Conservation (phyloP, 495 filamentous ascomycete species). For the Hypomontagnella submonticulosa region DNA sequence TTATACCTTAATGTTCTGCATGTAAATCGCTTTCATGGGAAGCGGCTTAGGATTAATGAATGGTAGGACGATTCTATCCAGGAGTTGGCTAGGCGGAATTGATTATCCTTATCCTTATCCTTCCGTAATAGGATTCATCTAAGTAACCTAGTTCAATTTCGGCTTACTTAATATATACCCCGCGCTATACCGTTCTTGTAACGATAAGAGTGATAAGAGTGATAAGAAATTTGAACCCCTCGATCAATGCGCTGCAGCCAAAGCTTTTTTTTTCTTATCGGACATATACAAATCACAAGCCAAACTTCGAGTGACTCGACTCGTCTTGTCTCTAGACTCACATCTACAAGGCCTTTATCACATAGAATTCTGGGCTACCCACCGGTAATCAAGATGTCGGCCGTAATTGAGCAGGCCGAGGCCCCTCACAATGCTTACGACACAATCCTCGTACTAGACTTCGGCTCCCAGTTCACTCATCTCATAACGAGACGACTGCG, state of each 20-base stretch:
- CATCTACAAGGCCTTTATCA: neutral
- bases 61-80: neutral
- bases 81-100: neutral
- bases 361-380: neutral
- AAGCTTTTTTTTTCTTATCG: slow-evolving; percentile 17
- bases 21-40: neutral
- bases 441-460: slow-evolving; percentile 74
- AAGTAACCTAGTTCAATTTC: neutral
- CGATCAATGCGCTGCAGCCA: slow-evolving; percentile 1
- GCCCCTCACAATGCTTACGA: slow-evolving; percentile 69
- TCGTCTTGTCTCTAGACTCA: neutral
- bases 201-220: slow-evolving; percentile 1
- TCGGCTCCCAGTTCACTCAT: slow-evolving; percentile 75
- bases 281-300: neutral
- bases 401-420: slow-evolving; percentile 50
- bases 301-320: neutral
- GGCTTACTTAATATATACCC: slow-evolving; percentile 17
- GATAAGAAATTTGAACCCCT: slow-evolving; percentile 32
- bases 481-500: slow-evolving; percentile 81
- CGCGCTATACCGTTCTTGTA: slow-evolving; percentile 22
- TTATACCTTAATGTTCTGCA: neutral
- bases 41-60: slow-evolving; percentile 3
- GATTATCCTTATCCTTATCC: neutral
- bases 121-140: neutral
- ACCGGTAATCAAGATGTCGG: slow-evolving; percentile 40